phyloP scores from a whole-genome alignment of 768 basidiomycete species.

The Collybiopsis confluens region DNA sequence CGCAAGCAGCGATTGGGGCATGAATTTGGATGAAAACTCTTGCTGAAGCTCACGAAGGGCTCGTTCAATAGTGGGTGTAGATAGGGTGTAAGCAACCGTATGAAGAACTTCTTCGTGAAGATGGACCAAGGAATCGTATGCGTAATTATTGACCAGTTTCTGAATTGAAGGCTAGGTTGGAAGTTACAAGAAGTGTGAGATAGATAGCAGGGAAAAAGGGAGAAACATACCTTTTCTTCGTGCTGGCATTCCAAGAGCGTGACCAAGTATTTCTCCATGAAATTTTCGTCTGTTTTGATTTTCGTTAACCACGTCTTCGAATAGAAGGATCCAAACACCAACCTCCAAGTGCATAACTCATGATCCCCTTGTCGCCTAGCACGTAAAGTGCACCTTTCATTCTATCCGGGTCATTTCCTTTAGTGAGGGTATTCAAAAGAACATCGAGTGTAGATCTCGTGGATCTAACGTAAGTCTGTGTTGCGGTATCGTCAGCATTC shows the following conservation, averaged over 20 bases:
- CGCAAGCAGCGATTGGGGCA: slow-evolving; percentile 38
- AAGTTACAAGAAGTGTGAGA: slow-evolving; percentile 6
- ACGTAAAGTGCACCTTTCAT: slow-evolving; percentile 95
- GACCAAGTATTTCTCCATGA: slow-evolving; percentile 54
- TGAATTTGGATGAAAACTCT: slow-evolving; percentile 43
- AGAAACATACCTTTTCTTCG: slow-evolving; percentile 70
- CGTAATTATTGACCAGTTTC: slow-evolving; percentile 59
- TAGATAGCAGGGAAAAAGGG: not conserved
- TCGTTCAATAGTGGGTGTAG: slow-evolving; percentile 40
- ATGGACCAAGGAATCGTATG: slow-evolving; percentile 55
- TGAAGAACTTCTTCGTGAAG: slow-evolving; percentile 62
- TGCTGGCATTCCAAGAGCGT: slow-evolving; percentile 73
- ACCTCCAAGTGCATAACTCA: slow-evolving; percentile 64
- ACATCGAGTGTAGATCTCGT: slow-evolving; percentile 60
- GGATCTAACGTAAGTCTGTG: slow-evolving; percentile 67
- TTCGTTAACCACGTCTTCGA: not conserved
- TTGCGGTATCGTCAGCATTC: slow-evolving; percentile 4
- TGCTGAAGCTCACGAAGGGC: slow-evolving; percentile 44
- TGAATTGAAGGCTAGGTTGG: slow-evolving; percentile 67
- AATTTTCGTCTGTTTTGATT: slow-evolving; percentile 45
- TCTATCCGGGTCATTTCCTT: slow-evolving; percentile 82
- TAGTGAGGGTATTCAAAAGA: slow-evolving; percentile 57
- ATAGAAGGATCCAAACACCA: slow-evolving; percentile 18
- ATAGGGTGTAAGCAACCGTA: slow-evolving; percentile 56
- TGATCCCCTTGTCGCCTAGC: slow-evolving; percentile 64